Percentiles rank a stretch among this genome's conserved stretches.
These are phyloP conservation scores for Anisodus tanguticus DNA, from an alignment of 257 asterid species.

Conservation along the genomic window DNA sequence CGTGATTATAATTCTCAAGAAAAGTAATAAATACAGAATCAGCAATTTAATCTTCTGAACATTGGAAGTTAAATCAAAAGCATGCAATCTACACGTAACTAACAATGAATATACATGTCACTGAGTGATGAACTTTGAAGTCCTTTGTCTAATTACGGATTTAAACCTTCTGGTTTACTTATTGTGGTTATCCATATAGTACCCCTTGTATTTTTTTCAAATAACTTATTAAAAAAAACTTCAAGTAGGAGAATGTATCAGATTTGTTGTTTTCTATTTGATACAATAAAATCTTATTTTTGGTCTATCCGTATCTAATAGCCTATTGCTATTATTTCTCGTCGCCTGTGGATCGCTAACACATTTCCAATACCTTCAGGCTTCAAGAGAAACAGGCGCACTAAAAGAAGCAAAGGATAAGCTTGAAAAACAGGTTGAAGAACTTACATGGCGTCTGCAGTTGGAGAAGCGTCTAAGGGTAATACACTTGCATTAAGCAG, in stretches of 20 bases:
- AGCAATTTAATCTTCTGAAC: neutral
- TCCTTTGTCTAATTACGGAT: neutral
- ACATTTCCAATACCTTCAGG: slow-evolving; percentile 55
- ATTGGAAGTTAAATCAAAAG: neutral
- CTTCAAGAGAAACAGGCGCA: slow-evolving; percentile 96
- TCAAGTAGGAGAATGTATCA: neutral
- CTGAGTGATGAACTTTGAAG: slow-evolving; percentile 5
- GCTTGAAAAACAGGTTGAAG: slow-evolving; percentile 98
- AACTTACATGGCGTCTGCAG: slow-evolving; percentile 92
- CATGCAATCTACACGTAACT: neutral
- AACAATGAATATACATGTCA: neutral
- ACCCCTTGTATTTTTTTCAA: neutral
- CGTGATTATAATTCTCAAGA: neutral
- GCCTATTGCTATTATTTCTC: neutral
- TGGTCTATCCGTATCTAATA: neutral
- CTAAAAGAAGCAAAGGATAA: slow-evolving; percentile 97
- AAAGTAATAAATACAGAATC: neutral
- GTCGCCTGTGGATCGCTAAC: neutral
- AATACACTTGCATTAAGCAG: slow-evolving; percentile 38
- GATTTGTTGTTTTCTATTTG: neutral
- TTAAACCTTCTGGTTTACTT: slow-evolving; percentile 9
- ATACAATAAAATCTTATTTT: slow-evolving; percentile 3
- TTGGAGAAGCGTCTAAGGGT: slow-evolving; percentile 98
- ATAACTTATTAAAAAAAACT: neutral
- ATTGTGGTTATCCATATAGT: neutral